Evolutionary conservation across 768 basidiomycete species (phyloP).

Genomic region (Steccherinum ochraceum): DNA sequence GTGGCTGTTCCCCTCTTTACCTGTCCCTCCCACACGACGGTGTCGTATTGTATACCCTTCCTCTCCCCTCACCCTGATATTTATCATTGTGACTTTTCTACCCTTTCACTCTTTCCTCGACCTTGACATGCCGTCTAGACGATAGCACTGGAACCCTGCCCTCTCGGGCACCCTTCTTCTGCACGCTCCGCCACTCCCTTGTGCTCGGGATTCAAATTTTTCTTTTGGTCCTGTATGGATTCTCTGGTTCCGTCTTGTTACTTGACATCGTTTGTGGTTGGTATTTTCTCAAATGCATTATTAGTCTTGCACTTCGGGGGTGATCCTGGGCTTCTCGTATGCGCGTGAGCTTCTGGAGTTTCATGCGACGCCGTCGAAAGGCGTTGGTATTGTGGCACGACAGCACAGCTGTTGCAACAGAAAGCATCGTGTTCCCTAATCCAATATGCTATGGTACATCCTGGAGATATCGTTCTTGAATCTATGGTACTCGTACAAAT

Average conservation of each 20-base stretch:
- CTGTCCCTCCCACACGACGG: not conserved
- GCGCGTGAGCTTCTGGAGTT: no score
- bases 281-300: not conserved
- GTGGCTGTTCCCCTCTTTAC: not conserved
- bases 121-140: not conserved
- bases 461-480: no score
- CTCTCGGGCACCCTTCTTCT: not conserved
- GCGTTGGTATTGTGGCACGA: no score
- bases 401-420: no score
- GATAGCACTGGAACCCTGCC: not conserved
- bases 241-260: not conserved
- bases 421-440: no score
- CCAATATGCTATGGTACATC: no score
- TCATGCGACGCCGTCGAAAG: no score
- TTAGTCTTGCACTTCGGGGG: no score
- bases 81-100: not conserved
- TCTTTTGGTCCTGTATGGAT: not conserved
- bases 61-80: not conserved
- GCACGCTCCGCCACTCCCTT: not conserved
- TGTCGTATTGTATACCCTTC: not conserved
- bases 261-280: not conserved
- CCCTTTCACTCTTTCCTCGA: not conserved
- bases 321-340: no score
- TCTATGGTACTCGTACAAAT: no score
- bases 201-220: not conserved